A percentile compares a stretch with the other conserved stretches of the same genome.
phyloP scores from a whole-genome alignment of 106 monocot species.

The Platanthera guangdongensis region DNA sequence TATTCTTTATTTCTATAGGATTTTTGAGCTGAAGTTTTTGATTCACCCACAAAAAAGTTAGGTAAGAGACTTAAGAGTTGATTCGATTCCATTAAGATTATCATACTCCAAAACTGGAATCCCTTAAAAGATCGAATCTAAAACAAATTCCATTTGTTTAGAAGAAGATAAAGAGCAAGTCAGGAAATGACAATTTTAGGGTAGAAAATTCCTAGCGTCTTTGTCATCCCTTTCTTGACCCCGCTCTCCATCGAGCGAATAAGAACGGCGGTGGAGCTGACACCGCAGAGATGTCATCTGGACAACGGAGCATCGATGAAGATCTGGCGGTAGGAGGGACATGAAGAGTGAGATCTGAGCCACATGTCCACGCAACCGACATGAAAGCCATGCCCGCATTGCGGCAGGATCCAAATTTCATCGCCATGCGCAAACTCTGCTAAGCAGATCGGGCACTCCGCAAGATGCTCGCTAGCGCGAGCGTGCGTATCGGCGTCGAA shows the following conservation, averaged over 20 bases:
- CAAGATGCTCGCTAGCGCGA: not conserved
- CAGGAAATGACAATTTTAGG: not conserved
- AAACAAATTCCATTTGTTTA: no score
- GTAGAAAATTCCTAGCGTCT: no score
- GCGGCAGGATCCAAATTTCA: conserved; percentile 14
- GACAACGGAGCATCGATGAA: not conserved
- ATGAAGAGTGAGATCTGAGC: conserved; percentile 12
- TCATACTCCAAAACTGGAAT: no score
- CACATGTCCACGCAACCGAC: conserved; percentile 16
- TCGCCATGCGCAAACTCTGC: conserved; percentile 19
- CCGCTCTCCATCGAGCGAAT: not conserved
- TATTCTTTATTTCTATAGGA: no score
- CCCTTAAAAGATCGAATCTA: no score
- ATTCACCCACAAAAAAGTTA: no score
- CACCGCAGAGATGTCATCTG: not conserved
- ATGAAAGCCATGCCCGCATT: conserved; percentile 15
- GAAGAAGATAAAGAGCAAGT: not conserved
- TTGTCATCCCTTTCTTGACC: no score
- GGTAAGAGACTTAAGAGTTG: no score
- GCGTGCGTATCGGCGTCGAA: not conserved
- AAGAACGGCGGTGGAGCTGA: not conserved
- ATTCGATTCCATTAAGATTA: no score
- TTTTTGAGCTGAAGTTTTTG: no score
- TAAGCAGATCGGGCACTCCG: conserved; percentile 17
- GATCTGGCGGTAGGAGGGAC: conserved; percentile 13